Base-by-base conservation (phyloP, 306 rosid species). In the Potentilla sterilis region DNA sequence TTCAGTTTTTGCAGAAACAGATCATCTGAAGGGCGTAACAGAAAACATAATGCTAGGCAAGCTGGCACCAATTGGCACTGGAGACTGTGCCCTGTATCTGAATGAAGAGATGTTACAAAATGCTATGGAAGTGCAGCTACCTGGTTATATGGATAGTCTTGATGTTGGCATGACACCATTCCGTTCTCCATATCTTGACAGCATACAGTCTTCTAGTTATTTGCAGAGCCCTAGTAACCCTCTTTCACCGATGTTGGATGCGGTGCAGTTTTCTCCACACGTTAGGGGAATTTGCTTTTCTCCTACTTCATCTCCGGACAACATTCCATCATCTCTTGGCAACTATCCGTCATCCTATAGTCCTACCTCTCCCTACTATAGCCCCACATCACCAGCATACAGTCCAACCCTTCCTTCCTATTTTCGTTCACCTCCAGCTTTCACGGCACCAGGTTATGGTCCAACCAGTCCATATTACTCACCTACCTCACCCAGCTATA, bases 31-130 rank as follows among this genome's bases (percentile, higher is more conserved):
- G 87, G 99, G 99, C 52, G 99, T 92, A 8, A 95, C 97, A 28
- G 99, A 95, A 79, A 92, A 95, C 76, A 95, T 95, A 52, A 95
- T 95, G 98, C 72, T 95, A 81, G 99, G 99, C 43, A 96, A 95
- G 83, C 96, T 95, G 67, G 98, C 99, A 65, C 99, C 99, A 1
- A 92, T 95, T n/a, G 99, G 99, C 48, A 95, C 98, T 3, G 99
- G 99, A 69, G 96, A 84, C 44, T 92, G 98, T 69, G 85, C 89
- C 54, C 77, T 95, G 75, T 92, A 77, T 78, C 93, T 95, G 73
- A 95, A 95, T 38, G 97, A 95, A 57, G 97, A 89, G 78, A 90
- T 95, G 99, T 77, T 95, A 84, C 88, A 92, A 81, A 92, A 89
- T 84, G 99, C 97, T 63, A 90, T 95, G 74, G 99, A 95, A 76